phyloP scores from a whole-genome alignment of 164 flowering plant genomes.

The Vitis rupestris region DNA sequence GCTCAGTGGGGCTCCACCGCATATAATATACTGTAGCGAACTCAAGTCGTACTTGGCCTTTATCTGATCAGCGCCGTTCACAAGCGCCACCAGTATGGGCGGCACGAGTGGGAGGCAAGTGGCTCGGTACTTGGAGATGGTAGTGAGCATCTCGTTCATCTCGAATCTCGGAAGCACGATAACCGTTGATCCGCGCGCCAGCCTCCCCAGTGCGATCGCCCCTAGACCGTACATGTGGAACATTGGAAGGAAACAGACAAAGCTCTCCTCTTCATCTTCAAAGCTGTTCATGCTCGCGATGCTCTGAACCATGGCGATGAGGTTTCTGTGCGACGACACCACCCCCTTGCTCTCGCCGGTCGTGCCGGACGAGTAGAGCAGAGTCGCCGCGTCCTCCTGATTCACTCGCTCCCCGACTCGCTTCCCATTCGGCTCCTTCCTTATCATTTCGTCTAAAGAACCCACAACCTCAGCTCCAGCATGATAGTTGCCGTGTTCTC shows the following conservation, averaged over 20 bases:
- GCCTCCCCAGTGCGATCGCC: conserved; percentile 48
- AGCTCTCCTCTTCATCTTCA: conserved; percentile 33
- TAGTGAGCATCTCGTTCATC: conserved; percentile 49
- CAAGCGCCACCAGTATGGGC: conserved; percentile 56
- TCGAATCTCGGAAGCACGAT: conserved; percentile 60
- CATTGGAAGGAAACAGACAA: conserved; percentile 89
- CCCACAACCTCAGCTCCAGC: conserved; percentile 21
- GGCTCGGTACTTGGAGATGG: conserved; percentile 41
- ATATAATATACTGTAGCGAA: conserved; percentile 43
- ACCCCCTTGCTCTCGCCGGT: conserved; percentile 97
- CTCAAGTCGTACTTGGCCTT: conserved; percentile 47
- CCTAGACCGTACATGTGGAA: conserved; percentile 91
- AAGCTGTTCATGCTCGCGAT: conserved; percentile 32
- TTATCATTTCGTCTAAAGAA: conserved; percentile 42
- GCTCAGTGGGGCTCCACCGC: conserved; percentile 89
- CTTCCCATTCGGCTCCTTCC: conserved; percentile 28
- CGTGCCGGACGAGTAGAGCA: conserved; percentile 91
- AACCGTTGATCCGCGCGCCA: conserved; percentile 55
- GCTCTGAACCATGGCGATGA: conserved; percentile 70
- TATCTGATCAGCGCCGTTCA: conserved; percentile 41
- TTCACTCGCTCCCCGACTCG: conserved; percentile 49
- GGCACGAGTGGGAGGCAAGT: conserved; percentile 64
- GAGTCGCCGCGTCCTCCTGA: conserved; percentile 77
- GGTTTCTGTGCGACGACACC: conserved; percentile 63
- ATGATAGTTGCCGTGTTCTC: background rate